Evolutionary conservation across 768 basidiomycete genomes (phyloP).

Genomic region (Pisolithus tinctorius): DNA sequence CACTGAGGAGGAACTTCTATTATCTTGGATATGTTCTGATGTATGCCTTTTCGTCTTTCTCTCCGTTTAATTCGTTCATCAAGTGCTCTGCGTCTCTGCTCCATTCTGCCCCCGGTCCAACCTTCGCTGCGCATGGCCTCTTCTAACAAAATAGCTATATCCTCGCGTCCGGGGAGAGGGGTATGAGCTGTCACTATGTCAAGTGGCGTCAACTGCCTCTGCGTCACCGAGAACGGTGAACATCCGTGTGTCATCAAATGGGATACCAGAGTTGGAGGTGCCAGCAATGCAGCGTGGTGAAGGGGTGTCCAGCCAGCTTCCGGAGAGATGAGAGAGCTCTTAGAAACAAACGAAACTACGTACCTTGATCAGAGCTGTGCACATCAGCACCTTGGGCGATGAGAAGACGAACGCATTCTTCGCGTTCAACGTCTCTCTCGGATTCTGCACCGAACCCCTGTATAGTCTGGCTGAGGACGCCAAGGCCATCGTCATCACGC

Average conservation of each 20-base stretch:
- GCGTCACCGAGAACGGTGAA: constrained; percentile 71
- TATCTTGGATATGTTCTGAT: constrained; percentile 50
- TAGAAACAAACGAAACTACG: constrained; percentile 13
- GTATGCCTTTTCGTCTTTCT: constrained; percentile 47
- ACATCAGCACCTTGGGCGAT: constrained; percentile 74
- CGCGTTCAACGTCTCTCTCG: constrained; percentile 82
- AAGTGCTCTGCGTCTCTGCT: constrained; percentile 50
- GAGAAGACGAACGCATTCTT: constrained; percentile 80
- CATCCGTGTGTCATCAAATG: constrained; percentile 91
- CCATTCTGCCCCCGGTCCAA: constrained; percentile 75
- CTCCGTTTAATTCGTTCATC: constrained; percentile 54
- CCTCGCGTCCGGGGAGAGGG: constrained; percentile 72
- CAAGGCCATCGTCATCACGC: constrained; percentile 82
- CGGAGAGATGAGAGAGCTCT: constrained; percentile 2
- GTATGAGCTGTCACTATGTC: constrained; percentile 88
- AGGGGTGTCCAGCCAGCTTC: constrained; percentile 93
- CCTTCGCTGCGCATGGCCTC: constrained; percentile 85
- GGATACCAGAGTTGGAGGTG: constrained; percentile 87
- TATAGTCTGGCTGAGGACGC: constrained; percentile 69
- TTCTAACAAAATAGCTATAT: constrained; percentile 79
- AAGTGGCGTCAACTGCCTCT: constrained; percentile 74
- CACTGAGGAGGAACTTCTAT: constrained; percentile 54
- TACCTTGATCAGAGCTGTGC: constrained; percentile 54
- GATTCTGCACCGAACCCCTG: constrained; percentile 78
- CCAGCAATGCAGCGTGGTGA: constrained; percentile 83